These are phyloP conservation scores for Penicillium sp. DNA, from an alignment of 2,329 filamentous ascomycete species.

Conservation along the genomic window DNA sequence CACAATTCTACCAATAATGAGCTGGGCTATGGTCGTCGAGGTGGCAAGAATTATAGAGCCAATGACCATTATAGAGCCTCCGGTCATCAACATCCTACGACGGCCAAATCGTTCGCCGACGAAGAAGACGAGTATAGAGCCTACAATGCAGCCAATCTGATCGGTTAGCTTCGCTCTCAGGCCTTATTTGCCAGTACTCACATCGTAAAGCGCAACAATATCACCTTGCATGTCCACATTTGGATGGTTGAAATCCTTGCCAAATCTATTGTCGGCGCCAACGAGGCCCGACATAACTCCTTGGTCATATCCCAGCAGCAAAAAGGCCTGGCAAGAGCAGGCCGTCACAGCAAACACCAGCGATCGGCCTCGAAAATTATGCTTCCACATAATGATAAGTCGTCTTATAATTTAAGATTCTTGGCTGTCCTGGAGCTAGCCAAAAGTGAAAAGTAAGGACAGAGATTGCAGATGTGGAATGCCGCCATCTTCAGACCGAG, in stretches of 20 bases:
- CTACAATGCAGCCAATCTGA: constrained; percentile 39
- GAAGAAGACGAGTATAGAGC: constrained; percentile 40
- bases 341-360: constrained; percentile 33
- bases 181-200: too few relatives aligned
- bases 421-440: too few relatives aligned
- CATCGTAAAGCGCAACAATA: constrained; percentile 31
- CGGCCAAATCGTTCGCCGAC: constrained; percentile 51
- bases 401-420: too few relatives aligned
- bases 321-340: constrained; percentile 44
- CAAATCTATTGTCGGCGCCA: constrained; percentile 48
- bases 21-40: constrained; percentile 47
- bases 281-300: constrained; percentile 49
- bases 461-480: background rate
- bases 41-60: constrained; percentile 38
- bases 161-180: constrained; percentile 23
- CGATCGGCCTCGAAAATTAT: constrained; percentile 25
- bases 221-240: constrained; percentile 46
- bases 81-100: constrained; percentile 47
- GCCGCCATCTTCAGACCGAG: background rate
- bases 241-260: constrained; percentile 43
- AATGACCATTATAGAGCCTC: constrained; percentile 42
- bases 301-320: constrained; percentile 54
- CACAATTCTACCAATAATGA: constrained; percentile 54
- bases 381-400: constrained; percentile 18
- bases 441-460: too few relatives aligned